A percentile compares a stretch with the other conserved stretches of the same genome.
Conservation (phyloP, 495 filamentous ascomycete species). For the Ascodesmis nigricans region DNA sequence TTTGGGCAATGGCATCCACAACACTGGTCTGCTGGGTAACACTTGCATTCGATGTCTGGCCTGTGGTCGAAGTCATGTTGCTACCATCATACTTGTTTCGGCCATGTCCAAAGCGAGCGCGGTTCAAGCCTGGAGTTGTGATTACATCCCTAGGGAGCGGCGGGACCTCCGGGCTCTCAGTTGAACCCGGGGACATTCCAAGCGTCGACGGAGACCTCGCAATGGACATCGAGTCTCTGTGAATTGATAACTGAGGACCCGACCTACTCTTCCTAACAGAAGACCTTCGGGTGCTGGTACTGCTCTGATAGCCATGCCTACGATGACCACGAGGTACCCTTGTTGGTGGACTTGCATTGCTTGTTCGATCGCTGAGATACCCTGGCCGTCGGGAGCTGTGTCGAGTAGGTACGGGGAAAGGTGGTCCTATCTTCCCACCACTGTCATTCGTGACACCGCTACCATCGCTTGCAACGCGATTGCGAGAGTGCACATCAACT, state of each 20-base stretch:
- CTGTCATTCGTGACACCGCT: constrained; percentile 33
- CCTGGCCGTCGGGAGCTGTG: constrained; percentile 63
- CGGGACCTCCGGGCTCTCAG: constrained; percentile 50
- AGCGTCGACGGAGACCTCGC: constrained; percentile 45
- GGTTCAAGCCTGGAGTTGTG: constrained; percentile 29
- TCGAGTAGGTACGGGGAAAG: constrained; percentile 77
- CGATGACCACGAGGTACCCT: too few relatives aligned
- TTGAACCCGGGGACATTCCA: constrained; percentile 39
- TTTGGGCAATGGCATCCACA: constrained; percentile 93
- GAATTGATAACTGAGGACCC: too few relatives aligned
- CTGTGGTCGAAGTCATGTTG: constrained; percentile 33
- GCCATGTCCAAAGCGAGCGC: constrained; percentile 23
- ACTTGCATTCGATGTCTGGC: constrained; percentile 34
- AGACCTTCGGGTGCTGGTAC: too few relatives aligned
- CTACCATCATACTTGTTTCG: constrained; percentile 15
- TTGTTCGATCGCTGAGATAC: constrained; percentile 39
- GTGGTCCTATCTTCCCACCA: constrained; percentile 31
- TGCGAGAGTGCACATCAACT: constrained; percentile 43
- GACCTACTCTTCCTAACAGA: too few relatives aligned
- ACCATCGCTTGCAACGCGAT: constrained; percentile 54
- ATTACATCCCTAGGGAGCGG: constrained; percentile 54
- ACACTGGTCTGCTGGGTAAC: constrained; percentile 51
- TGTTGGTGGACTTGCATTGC: too few relatives aligned
- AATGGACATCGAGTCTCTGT: too few relatives aligned
- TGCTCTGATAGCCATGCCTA: too few relatives aligned